A percentile compares a stretch with the other conserved stretches of the same genome.
Evolutionary conservation across 2,329 filamentous ascomycete species (phyloP).

Genomic region (Aspergillus ochraceus): DNA sequence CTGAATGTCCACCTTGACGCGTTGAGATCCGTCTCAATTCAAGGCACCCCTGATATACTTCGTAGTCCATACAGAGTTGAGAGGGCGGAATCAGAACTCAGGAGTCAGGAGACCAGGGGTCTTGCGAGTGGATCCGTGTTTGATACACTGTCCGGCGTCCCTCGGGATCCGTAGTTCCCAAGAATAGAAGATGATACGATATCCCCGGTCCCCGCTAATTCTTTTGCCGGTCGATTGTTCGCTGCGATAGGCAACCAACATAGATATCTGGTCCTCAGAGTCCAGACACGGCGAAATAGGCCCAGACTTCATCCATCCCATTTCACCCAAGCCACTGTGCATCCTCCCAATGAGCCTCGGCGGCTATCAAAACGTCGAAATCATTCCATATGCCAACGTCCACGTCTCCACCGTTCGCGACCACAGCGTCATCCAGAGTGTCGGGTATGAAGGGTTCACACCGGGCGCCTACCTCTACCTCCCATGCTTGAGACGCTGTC

Average conservation of each 20-base stretch:
- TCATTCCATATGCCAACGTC: conserved; percentile 33
- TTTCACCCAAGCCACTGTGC: background rate
- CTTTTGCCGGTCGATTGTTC: too few species aligned
- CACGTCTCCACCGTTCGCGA: background rate
- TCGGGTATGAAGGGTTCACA: background rate
- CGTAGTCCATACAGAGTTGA: too few species aligned
- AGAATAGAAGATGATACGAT: too few species aligned
- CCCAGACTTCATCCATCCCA: background rate
- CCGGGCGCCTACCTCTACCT: background rate
- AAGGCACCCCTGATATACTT: background rate
- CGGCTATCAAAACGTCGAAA: conserved; percentile 36
- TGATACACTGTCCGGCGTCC: too few species aligned
- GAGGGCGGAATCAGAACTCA: background rate
- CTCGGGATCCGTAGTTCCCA: too few species aligned
- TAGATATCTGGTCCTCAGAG: too few species aligned
- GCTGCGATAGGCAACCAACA: too few species aligned
- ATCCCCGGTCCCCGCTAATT: background rate
- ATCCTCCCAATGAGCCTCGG: conserved; percentile 18
- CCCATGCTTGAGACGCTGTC: background rate
- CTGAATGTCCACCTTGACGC: background rate
- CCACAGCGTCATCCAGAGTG: background rate
- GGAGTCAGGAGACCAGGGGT: background rate
- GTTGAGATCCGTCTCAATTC: background rate
- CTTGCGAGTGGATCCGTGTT: too few species aligned
- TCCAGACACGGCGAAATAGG: too few species aligned